Base-by-base conservation (phyloP, 306 rosid species). In the Abrus pulchellus region DNA sequence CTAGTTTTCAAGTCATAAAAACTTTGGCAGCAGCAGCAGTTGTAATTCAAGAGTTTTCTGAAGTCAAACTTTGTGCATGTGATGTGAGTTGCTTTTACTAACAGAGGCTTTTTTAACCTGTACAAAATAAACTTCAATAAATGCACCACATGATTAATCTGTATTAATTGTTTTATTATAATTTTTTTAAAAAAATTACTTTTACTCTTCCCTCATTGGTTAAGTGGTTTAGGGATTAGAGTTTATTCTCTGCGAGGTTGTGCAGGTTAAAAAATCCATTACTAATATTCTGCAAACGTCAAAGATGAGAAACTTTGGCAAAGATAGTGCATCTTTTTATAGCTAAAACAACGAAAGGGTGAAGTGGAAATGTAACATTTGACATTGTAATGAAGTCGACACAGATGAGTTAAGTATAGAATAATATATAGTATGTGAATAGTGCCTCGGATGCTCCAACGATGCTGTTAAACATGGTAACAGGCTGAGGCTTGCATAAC, bases 381-480 rank as follows among this genome's bases (percentile, higher is more conserved):
- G 47, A n/a, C 48, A 72, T 38, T 61, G 74, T 41, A 9, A 66
- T 27, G 30, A 77, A 61, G 57, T 33, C 20, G n/a, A 68, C 6
- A 20, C 7, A 7, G 27, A 48, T 76, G 41, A 65, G 34, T 43
- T 63, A 41, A 62, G 50, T 69, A 68, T 57, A 60, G 2, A 67
- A 54, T 65, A 67, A 14, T 75, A 76, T 63, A 20, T 20, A 20
- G 20, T 20, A 80, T 43, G 70, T 60, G 70, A 81, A 61, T 56
- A 12, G 47, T 32, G 87, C 94, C 85, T 88, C 69, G 90, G 94
- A 88, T 90, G 83, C 90, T 85, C 12, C 52, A 47, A 9, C 52
- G 12, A 47, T 47, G 71, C 33, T 64, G 79, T 74, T 44, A 53
- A 11, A 59, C 75, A 52, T 67, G 89, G 77, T 61, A 76, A 80